A percentile compares a stretch with the other conserved stretches of the same genome.
phyloP scores from a whole-genome alignment of 768 basidiomycete species.

The Agaricus sinodeliciosus region DNA sequence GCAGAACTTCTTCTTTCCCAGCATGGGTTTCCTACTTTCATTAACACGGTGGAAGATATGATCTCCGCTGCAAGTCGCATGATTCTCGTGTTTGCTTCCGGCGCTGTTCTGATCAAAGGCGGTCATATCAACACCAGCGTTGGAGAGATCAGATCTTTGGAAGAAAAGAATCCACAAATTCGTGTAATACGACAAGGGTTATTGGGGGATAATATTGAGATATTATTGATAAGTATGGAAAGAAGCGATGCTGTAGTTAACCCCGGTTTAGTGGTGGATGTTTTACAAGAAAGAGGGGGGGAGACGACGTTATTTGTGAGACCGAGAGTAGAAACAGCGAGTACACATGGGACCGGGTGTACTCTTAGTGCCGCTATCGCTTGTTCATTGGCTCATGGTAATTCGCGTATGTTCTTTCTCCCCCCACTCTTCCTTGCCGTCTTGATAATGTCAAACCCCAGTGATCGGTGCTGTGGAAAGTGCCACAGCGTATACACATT shows the following conservation, averaged over 20 bases:
- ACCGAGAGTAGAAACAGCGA: slow-evolving; percentile 57
- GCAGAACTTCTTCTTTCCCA: slow-evolving; percentile 60
- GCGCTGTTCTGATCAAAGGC: slow-evolving; percentile 76
- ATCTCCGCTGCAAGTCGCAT: slow-evolving; percentile 46
- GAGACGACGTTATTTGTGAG: slow-evolving; percentile 47
- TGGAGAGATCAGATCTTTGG: slow-evolving; percentile 35
- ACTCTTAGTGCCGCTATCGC: slow-evolving; percentile 84
- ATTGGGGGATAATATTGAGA: slow-evolving; percentile 54
- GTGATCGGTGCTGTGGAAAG: slow-evolving; percentile 44
- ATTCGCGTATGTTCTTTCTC: slow-evolving; percentile 25
- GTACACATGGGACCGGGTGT: slow-evolving; percentile 91
- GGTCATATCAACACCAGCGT: slow-evolving; percentile 57
- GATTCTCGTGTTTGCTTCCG: slow-evolving; percentile 33
- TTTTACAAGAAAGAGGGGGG: slow-evolving; percentile 39
- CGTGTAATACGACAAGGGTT: slow-evolving; percentile 38
- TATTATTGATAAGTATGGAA: slow-evolving; percentile 33
- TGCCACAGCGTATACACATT: slow-evolving; percentile 69
- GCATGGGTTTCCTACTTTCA: slow-evolving; percentile 20
- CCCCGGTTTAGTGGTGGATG: slow-evolving; percentile 51
- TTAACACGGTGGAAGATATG: slow-evolving; percentile 53
- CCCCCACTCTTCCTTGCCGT: neutral
- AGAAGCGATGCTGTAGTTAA: slow-evolving; percentile 8
- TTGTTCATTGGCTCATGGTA: slow-evolving; percentile 51
- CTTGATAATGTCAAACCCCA: slow-evolving; percentile 2
- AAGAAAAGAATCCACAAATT: slow-evolving; percentile 22